Percentiles rank a stretch among this genome's conserved stretches.
Evolutionary conservation across 768 basidiomycete species (phyloP).

Genomic region (Lactarius sp.): DNA sequence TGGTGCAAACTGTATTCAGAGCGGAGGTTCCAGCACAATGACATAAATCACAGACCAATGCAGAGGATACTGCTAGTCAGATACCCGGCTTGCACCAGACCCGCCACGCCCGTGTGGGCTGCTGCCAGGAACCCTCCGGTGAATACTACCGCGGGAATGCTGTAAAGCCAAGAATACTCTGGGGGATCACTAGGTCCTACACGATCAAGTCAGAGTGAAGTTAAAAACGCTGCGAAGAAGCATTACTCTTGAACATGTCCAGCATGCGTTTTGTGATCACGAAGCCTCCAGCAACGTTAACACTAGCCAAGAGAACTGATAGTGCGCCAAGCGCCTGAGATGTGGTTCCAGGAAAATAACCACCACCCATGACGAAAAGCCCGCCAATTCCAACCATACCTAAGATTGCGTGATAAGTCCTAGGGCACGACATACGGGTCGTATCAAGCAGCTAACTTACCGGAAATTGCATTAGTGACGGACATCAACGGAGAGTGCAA

Average conservation of each 20-base stretch:
- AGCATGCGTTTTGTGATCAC: slow-evolving; percentile 90
- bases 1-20: slow-evolving; percentile 28
- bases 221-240: slow-evolving; percentile 21
- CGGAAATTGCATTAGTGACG: slow-evolving; percentile 85
- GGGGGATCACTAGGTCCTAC: slow-evolving; percentile 79
- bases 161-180: slow-evolving; percentile 82
- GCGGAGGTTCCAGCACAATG: background rate
- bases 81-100: slow-evolving; percentile 86
- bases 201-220: slow-evolving; percentile 2
- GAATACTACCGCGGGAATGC: slow-evolving; percentile 74
- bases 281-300: slow-evolving; percentile 87
- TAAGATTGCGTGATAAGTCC: slow-evolving; percentile 25
- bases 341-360: slow-evolving; percentile 74
- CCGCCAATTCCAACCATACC: slow-evolving; percentile 81
- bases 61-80: slow-evolving; percentile 81
- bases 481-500: slow-evolving; percentile 89
- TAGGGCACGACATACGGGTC: background rate
- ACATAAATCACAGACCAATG: slow-evolving; percentile 47
- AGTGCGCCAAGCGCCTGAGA: slow-evolving; percentile 75
- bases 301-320: slow-evolving; percentile 81
- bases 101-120: slow-evolving; percentile 78
- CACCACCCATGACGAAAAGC: slow-evolving; percentile 87
- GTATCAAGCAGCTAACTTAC: slow-evolving; percentile 35
- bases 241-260: slow-evolving; percentile 82
- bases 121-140: slow-evolving; percentile 79